Evolutionary conservation across 1,284 basidiomycete genomes (phyloP), one percentile per base, ranked within the genome.

Genomic region (Cryptococcus jaspeensis): DNA sequence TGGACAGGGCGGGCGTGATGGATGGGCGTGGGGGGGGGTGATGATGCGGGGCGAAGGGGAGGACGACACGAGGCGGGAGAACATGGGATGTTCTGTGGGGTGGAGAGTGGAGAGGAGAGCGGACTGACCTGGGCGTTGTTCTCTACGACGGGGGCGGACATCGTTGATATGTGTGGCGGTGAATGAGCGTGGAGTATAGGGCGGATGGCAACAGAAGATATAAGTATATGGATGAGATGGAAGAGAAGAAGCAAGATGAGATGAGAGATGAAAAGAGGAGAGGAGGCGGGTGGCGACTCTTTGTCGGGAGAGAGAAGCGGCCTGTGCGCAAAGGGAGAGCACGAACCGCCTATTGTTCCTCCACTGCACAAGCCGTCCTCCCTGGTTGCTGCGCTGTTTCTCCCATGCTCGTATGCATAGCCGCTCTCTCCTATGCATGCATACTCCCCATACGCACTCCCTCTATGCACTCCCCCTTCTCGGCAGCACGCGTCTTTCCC

Each of bases 121-220:
- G 20, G 41, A 55, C 59, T 57, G 45, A 61, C 59, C 47, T 54
- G 52, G 46, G 52, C 46, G 49, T 43, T 41, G 45, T 61, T 39
- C 48, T 55, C 52, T n/a, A n/a, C n/a, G 52, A 37, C 42, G 47
- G 28, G 5, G 28, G 47, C 36, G 46, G 59, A 61, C 59, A 61
- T 61, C n/a, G 52, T 22, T 44, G 32, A 42, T 50, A 46, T 52
- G 18, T 46, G 28, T 23, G 16, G n/a, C 22, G 20, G 39, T 47
- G 45, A 43, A 42, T 13, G 41, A 42, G 49, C 22, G 38, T 51
- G 36, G 22, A 46, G 20, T 6, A 50, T 39, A 23, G 49, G 20
- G 37, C 7, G 39, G 22, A 23, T 37, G 18, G 45, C 13, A 32
- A n/a, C 6, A 38, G 22, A 41, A 41, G 16, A 35, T 49, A 28